Evolutionary conservation across 148 eudicot species (phyloP).

Genomic region (Hydrangea macrophylla): DNA sequence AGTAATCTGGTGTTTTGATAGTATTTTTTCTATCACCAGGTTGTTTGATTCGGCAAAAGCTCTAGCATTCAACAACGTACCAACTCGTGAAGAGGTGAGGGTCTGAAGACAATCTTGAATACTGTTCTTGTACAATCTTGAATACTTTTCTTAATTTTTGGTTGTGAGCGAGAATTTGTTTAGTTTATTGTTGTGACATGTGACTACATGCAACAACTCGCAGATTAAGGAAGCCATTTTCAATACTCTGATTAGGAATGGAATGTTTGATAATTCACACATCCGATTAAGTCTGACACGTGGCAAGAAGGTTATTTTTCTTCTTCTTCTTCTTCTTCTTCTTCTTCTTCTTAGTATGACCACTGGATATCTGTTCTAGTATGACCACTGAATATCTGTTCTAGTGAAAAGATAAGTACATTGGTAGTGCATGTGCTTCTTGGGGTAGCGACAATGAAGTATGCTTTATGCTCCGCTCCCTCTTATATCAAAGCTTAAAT

Average conservation of each 20-base stretch:
- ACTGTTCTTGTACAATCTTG: background rate
- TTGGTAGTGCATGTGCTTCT: too few species aligned
- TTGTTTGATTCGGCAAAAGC: conserved; percentile 98
- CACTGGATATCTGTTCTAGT: too few species aligned
- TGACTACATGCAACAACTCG: conserved; percentile 9
- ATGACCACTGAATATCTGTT: too few species aligned
- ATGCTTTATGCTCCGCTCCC: background rate
- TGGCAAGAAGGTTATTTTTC: conserved; percentile 72
- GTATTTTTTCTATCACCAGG: conserved; percentile 34
- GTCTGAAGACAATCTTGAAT: background rate
- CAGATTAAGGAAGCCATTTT: conserved; percentile 96
- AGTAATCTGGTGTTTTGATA: background rate
- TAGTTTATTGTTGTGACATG: background rate
- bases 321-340: background rate
- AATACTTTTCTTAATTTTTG: background rate
- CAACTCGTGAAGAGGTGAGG: conserved; percentile 76
- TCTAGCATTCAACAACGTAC: conserved; percentile 80
- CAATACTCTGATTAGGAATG: conserved; percentile 77
- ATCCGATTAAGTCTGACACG: conserved; percentile 92
- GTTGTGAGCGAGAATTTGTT: background rate
- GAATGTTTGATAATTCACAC: conserved; percentile 93
- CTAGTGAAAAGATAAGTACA: too few species aligned
- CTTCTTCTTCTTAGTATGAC: too few species aligned
- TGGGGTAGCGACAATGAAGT: background rate
- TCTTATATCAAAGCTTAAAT: background rate